Evolutionary conservation across 257 asterid genomes (phyloP), one percentile per base, ranked within the genome.

Genomic region (Ilex aquifolium): DNA sequence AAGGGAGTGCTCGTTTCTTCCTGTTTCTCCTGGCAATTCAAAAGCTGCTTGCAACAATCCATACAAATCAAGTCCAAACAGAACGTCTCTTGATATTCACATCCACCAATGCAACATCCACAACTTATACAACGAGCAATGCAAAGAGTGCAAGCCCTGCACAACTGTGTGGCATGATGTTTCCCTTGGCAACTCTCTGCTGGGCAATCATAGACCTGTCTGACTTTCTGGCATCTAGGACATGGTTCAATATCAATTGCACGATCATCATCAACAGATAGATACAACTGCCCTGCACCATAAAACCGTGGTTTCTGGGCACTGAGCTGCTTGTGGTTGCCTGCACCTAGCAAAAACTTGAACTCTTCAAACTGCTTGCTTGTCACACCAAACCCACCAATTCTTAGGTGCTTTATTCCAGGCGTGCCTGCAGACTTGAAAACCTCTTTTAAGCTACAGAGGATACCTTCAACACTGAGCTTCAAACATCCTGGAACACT

Each of bases 191-290:
- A 88, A 65, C 79, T 77, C 17, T 80, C 88, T 1, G 76, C 48
- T 0, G 98, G 90, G 73, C 98, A 91, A 67, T 91, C 98, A 29
- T 78, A 91, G 15, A 88, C 92, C 64, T 75, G 83, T 56, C 80
- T 76, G n/a, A 74, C 65, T 12, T 73, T 64, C 70, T 76, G 76
- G 77, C 97, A 91, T 67, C 60, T 81, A 0, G 94, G 96, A 76
- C 98, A 88, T 56, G 58, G 56, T 69, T 88, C 96, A 29, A 88
- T 61, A 71, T 88, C 96, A n/a, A 91, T 72, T 10, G 64, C 76
- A 7, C 83, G 88, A 3, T 84, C 96, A 56, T 86, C 88, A 10
- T 84, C 92, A 49, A 85, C 56, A 50, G 95, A 76, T 56, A 86
- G 82, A 76, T 78, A 67, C 21, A 79, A 11, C 62, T 82, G 83